A percentile compares a stretch with the other conserved stretches of the same genome.
These are phyloP conservation scores for Alternaria triticina DNA, from an alignment of 2,329 filamentous ascomycete genomes.

Conservation along the genomic window DNA sequence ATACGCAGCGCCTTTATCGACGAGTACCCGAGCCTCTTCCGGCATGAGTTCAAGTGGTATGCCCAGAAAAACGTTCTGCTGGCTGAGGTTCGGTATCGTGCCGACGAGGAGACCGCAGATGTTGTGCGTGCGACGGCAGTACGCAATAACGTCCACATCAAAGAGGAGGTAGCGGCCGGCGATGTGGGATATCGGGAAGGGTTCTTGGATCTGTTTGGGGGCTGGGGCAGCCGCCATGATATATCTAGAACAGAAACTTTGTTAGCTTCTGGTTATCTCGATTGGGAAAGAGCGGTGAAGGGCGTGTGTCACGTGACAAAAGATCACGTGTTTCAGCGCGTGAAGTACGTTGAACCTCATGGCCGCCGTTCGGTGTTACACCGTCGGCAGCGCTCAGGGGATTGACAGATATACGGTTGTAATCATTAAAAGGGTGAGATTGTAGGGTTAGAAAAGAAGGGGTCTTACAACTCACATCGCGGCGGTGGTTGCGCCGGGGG, in stretches of 20 bases:
- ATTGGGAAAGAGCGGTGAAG: too few relatives aligned
- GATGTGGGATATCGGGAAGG: constrained; percentile 80
- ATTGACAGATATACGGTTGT: constrained; percentile 87
- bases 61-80: constrained; percentile 92
- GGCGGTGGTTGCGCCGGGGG: not conserved
- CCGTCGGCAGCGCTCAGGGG: constrained; percentile 66
- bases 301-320: too few relatives aligned
- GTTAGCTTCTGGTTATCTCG: too few relatives aligned
- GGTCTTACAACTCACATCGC: not conserved
- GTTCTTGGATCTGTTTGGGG: constrained; percentile 52
- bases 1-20: constrained; percentile 77
- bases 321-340: too few relatives aligned
- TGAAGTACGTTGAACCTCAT: too few relatives aligned
- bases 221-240: constrained; percentile 41
- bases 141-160: constrained; percentile 79
- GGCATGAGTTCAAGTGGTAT: constrained; percentile 88
- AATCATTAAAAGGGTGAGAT: constrained; percentile 43
- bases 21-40: constrained; percentile 83
- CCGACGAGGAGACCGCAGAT: constrained; percentile 88
- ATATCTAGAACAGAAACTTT: constrained; percentile 20
- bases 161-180: constrained; percentile 87
- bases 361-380: constrained; percentile 58
- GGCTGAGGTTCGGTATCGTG: constrained; percentile 87
- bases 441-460: not conserved
- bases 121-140: constrained; percentile 78